Conservation (phyloP, 805 yeast species). For the Naumovozyma baii region DNA sequence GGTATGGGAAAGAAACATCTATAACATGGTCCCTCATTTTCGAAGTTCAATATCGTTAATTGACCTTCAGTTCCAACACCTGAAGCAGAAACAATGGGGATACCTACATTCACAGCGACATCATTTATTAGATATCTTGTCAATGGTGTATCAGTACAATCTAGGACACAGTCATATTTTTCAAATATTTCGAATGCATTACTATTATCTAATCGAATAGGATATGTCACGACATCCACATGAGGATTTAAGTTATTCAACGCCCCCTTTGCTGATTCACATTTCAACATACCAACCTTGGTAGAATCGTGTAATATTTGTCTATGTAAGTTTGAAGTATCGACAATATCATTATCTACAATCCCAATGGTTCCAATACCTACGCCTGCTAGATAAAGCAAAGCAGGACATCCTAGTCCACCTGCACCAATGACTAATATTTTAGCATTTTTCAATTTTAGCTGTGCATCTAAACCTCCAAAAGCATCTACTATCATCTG, state of each 20-base stretch:
- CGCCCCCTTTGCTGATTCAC: constrained; percentile 62
- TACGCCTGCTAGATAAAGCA: constrained; percentile 74
- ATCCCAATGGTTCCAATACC: constrained; percentile 83
- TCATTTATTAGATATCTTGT: constrained; percentile 83
- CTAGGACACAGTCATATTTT: constrained; percentile 70
- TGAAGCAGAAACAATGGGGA: constrained; percentile 81
- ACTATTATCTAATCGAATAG: constrained; percentile 38
- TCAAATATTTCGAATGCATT: constrained; percentile 58
- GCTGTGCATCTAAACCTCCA: constrained; percentile 46
- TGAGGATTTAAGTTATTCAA: constrained; percentile 55
- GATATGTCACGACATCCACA: constrained; percentile 45
- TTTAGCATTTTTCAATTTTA: constrained; percentile 43
- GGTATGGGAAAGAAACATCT: constrained; percentile 88
- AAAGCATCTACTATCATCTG: constrained; percentile 88
- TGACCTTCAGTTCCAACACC: constrained; percentile 92
- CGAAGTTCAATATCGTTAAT: constrained; percentile 61
- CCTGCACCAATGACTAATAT: constrained; percentile 91
- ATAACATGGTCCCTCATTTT: constrained; percentile 75
- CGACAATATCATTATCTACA: constrained; percentile 80
- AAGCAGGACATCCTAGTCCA: constrained; percentile 89
- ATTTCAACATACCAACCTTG: constrained; percentile 60
- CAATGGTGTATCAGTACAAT: constrained; percentile 90
- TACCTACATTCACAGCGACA: constrained; percentile 56
- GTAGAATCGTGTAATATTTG: constrained; percentile 72
- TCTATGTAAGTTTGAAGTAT: constrained; percentile 76